A percentile compares a stretch with the other conserved stretches of the same genome.
Evolutionary conservation across 768 basidiomycete genomes (phyloP).

Genomic region (Mycena amicta): DNA sequence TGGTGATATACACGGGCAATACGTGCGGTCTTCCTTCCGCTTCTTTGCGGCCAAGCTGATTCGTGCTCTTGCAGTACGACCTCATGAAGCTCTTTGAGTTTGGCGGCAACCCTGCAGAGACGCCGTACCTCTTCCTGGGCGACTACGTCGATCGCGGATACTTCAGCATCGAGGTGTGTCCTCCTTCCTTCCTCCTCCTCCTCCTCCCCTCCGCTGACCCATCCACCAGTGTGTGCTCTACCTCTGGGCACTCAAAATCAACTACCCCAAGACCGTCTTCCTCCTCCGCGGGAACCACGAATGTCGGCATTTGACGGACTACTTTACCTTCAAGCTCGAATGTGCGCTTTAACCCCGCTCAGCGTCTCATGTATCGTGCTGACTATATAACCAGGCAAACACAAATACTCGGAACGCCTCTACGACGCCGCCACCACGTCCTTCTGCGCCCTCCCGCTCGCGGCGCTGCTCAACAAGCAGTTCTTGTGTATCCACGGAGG

Average conservation of each 20-base stretch:
- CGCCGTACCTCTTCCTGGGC: conserved; percentile 88
- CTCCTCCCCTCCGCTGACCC: conserved; percentile 1
- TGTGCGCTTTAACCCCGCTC: too few relatives aligned
- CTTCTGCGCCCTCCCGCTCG: conserved; percentile 93
- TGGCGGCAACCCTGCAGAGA: conserved; percentile 91
- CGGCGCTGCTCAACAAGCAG: conserved; percentile 99
- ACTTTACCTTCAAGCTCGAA: conserved; percentile 98
- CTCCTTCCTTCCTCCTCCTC: conserved; percentile 4
- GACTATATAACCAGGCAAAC: too few relatives aligned
- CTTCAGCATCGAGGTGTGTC: conserved; percentile 83
- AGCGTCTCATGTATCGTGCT: conserved; percentile 37
- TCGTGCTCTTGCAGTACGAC: conserved; percentile 65
- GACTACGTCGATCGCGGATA: conserved; percentile 95
- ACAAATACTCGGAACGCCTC: conserved; percentile 95
- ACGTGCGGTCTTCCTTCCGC: conserved; percentile 78
- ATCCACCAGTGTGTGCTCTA: conserved; percentile 91
- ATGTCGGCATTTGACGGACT: conserved; percentile 96
- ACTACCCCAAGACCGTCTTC: conserved; percentile 97
- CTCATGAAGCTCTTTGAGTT: conserved; percentile 96
- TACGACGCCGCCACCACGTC: conserved; percentile 98
- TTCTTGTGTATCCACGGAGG: conserved; percentile 99
- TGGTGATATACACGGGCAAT: conserved; percentile 99
- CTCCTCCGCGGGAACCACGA: conserved; percentile 98
- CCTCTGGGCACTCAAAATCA: conserved; percentile 97
- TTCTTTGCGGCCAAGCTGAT: conserved; percentile 7